Evolutionary conservation across 352 stramenopile species (phyloP).

Genomic region (Globisporangium ultimum): DNA sequence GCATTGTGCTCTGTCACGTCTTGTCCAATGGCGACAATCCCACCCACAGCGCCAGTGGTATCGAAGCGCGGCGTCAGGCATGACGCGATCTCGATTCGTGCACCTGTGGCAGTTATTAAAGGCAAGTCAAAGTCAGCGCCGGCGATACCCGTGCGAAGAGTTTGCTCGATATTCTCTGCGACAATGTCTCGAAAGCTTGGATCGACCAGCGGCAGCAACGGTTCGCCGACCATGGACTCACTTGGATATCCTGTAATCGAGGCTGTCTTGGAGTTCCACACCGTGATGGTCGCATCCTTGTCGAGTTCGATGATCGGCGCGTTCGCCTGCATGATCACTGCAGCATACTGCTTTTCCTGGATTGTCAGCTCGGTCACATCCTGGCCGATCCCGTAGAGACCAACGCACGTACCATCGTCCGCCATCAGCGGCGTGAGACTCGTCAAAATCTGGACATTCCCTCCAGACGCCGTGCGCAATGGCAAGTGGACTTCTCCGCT

Average conservation of each 20-base stretch:
- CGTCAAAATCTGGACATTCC: slow-evolving; percentile 43
- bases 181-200: slow-evolving; percentile 44
- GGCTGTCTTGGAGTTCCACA: slow-evolving; percentile 63
- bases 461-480: slow-evolving; percentile 38
- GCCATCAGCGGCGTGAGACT: slow-evolving; percentile 50
- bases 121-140: slow-evolving; percentile 53
- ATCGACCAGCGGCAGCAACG: slow-evolving; percentile 48
- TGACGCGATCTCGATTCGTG: slow-evolving; percentile 50
- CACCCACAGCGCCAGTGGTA: slow-evolving; percentile 31
- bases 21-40: slow-evolving; percentile 60
- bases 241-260: slow-evolving; percentile 51
- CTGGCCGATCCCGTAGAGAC: slow-evolving; percentile 58
- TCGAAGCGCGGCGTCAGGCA: slow-evolving; percentile 57
- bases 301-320: slow-evolving; percentile 79
- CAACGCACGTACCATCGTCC: slow-evolving; percentile 33
- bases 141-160: slow-evolving; percentile 32
- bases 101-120: slow-evolving; percentile 41
- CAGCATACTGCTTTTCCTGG: slow-evolving; percentile 57
- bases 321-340: slow-evolving; percentile 77
- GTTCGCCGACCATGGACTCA: slow-evolving; percentile 46
- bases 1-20: slow-evolving; percentile 65
- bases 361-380: slow-evolving; percentile 54
- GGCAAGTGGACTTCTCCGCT: slow-evolving; percentile 30
- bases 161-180: slow-evolving; percentile 46
- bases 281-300: slow-evolving; percentile 61